A percentile compares a stretch with the other conserved stretches of the same genome.
These are phyloP conservation scores for Russula olivacea DNA, from an alignment of 768 basidiomycete genomes.

Conservation along the genomic window DNA sequence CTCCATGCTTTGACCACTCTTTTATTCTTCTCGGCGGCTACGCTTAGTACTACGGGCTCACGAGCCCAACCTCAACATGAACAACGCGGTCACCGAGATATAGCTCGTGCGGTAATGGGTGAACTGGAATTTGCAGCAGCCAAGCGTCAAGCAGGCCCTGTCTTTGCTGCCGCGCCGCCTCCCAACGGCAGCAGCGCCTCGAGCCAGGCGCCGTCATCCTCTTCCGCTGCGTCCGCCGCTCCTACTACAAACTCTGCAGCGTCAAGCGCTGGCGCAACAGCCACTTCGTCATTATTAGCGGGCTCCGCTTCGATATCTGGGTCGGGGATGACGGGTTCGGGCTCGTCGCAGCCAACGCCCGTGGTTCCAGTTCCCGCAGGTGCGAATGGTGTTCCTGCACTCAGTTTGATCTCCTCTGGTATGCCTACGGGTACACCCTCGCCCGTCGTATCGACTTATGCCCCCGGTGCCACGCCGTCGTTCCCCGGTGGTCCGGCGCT, in stretches of 20 bases:
- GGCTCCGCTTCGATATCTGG: neutral
- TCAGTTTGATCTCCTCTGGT: conserved; percentile 54
- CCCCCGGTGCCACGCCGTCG: conserved; percentile 56
- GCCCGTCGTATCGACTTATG: conserved; percentile 46
- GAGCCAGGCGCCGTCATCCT: neutral
- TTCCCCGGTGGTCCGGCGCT: conserved; percentile 60
- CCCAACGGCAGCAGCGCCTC: neutral
- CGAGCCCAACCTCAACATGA: conserved; percentile 6
- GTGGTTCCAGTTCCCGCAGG: conserved; percentile 3
- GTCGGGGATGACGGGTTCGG: neutral
- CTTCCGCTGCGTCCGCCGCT: neutral
- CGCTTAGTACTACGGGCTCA: conserved; percentile 16
- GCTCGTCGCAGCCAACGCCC: neutral
- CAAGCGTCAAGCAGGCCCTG: conserved; percentile 10
- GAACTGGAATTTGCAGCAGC: neutral
- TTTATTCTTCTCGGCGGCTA: conserved; percentile 16
- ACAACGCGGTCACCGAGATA: conserved; percentile 16
- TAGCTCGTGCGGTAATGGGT: neutral
- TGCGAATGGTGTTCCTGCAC: conserved; percentile 43
- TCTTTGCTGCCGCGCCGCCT: neutral
- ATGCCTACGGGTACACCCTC: conserved; percentile 52
- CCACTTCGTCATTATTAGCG: neutral
- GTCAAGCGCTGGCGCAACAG: neutral
- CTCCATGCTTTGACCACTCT: conserved; percentile 27
- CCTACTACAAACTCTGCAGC: neutral